Evolutionary conservation across 768 basidiomycete species (phyloP).

Genomic region (Thelephora aurantiotincta): DNA sequence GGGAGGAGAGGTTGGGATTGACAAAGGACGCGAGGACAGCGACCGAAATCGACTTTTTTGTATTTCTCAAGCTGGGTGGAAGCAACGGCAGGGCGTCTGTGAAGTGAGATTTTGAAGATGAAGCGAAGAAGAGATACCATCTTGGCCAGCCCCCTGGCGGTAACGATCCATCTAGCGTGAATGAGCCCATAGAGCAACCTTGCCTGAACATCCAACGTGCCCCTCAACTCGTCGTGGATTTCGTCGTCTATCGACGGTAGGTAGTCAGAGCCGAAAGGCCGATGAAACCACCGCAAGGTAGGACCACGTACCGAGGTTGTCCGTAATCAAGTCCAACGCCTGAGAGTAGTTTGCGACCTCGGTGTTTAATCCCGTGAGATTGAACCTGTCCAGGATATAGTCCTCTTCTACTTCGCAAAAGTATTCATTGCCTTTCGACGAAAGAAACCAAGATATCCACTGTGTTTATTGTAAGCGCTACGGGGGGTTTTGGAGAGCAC

Average conservation of each 20-base stretch:
- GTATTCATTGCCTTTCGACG: constrained; percentile 97
- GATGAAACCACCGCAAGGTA: neutral
- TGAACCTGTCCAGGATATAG: constrained; percentile 96
- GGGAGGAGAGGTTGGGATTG: constrained; percentile 90
- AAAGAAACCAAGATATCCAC: constrained; percentile 98
- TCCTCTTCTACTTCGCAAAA: constrained; percentile 99
- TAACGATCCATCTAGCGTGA: constrained; percentile 95
- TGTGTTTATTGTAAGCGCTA: constrained; percentile 15
- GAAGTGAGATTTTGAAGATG: neutral
- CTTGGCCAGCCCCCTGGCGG: constrained; percentile 83
- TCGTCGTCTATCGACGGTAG: constrained; percentile 58
- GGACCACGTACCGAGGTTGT: constrained; percentile 64
- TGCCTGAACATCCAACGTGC: constrained; percentile 86
- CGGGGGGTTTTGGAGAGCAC: too few species aligned
- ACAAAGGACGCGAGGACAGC: constrained; percentile 95
- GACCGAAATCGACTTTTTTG: constrained; percentile 95
- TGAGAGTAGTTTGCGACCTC: constrained; percentile 92
- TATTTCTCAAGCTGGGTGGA: constrained; percentile 77
- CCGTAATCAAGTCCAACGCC: constrained; percentile 91
- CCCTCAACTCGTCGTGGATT: constrained; percentile 86
- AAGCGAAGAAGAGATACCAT: constrained; percentile 45
- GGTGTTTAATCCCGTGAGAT: constrained; percentile 91
- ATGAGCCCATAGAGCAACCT: constrained; percentile 90
- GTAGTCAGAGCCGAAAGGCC: neutral
- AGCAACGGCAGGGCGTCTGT: neutral